Percentiles rank a stretch among this genome's conserved stretches.
phyloP scores from a whole-genome alignment of 2,329 filamentous ascomycete species.

The Fusarium lateritium region DNA sequence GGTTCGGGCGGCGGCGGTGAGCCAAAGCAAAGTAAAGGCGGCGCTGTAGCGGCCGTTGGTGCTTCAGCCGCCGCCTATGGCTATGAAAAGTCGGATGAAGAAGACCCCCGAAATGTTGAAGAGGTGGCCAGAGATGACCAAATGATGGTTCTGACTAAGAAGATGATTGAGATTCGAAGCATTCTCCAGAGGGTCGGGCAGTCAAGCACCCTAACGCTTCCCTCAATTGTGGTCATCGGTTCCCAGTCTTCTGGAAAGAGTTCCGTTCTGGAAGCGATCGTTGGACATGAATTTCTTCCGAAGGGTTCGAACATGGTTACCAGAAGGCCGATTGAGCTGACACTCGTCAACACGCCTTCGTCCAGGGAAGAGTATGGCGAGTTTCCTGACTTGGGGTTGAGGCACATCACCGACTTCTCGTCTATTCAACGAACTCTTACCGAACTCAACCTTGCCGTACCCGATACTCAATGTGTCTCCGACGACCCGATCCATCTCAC shows the following conservation, averaged over 20 bases:
- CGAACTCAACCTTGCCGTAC: constrained; percentile 93
- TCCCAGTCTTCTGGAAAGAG: constrained; percentile 99
- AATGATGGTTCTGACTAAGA: constrained; percentile 99
- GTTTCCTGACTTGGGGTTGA: constrained; percentile 91
- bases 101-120: constrained; percentile 73
- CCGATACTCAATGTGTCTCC: constrained; percentile 91
- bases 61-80: constrained; percentile 85
- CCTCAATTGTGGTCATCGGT: constrained; percentile 98
- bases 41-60: constrained; percentile 74
- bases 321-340: constrained; percentile 93
- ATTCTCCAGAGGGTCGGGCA: constrained; percentile 94
- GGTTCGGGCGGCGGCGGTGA: constrained; percentile 64
- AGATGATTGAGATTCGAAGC: constrained; percentile 99
- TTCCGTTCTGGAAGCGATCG: constrained; percentile 95
- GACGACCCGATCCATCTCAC: constrained; percentile 97
- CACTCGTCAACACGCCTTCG: constrained; percentile 93
- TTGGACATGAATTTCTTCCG: constrained; percentile 96
- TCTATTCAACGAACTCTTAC: constrained; percentile 95
- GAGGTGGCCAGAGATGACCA: constrained; percentile 90
- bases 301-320: constrained; percentile 99
- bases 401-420: constrained; percentile 91
- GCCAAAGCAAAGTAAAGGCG: constrained; percentile 72
- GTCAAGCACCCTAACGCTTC: constrained; percentile 87
- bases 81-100: constrained; percentile 77
- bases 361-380: constrained; percentile 92